phyloP scores from a whole-genome alignment of 169 alveolate species.

The Babesia gibsoni region DNA sequence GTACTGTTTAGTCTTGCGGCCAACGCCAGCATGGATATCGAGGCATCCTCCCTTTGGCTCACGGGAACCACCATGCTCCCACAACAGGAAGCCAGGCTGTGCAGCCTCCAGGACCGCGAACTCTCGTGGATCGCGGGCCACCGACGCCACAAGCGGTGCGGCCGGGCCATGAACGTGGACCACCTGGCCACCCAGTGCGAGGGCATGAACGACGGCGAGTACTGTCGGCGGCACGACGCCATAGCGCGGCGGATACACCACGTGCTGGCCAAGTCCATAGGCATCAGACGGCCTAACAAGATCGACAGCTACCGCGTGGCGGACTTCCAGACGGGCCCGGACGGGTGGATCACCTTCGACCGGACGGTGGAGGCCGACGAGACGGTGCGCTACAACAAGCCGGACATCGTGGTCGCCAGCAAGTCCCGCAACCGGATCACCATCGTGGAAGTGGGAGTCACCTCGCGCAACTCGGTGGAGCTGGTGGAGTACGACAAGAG shows the following conservation, averaged over 20 bases:
- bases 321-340: not conserved
- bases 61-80: too few relatives aligned
- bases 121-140: too few relatives aligned
- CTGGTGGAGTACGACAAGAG: not conserved
- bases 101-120: too few relatives aligned
- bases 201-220: too few relatives aligned
- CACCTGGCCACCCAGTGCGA: too few relatives aligned
- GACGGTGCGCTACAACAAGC: not conserved
- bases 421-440: not conserved
- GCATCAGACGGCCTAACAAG: not conserved
- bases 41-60: not conserved
- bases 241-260: not conserved
- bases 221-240: not conserved
- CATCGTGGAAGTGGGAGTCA: not conserved
- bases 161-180: too few relatives aligned
- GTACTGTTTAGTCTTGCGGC: not conserved
- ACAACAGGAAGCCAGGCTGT: too few relatives aligned
- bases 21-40: not conserved
- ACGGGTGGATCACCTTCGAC: not conserved
- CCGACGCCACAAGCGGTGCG: too few relatives aligned
- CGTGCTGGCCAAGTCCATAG: not conserved
- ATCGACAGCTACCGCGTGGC: not conserved
- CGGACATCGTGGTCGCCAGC: not conserved
- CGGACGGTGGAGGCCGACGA: not conserved
- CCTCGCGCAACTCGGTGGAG: not conserved